These are phyloP conservation scores for Blepharisma undulans DNA, from an alignment of 169 alveolate genomes.

Conservation along the genomic window DNA sequence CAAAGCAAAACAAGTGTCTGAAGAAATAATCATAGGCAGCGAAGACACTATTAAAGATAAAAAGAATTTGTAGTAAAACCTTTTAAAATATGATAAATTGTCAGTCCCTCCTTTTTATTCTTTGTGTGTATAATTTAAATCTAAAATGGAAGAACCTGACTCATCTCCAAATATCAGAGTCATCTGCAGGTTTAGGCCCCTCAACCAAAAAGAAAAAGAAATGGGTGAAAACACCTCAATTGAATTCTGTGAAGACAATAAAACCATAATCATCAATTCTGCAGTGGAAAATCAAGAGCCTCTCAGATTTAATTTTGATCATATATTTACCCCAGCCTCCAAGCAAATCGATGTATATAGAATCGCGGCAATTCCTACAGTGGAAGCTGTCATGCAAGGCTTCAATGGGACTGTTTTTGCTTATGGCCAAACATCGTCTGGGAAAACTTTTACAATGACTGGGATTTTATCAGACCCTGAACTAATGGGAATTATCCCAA, in stretches of 20 bases:
- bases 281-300: not conserved
- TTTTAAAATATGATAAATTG: no score
- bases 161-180: slow-evolving; percentile 70
- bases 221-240: not conserved
- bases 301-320: slow-evolving; percentile 64
- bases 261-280: slow-evolving; percentile 35
- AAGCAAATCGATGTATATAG: slow-evolving; percentile 73
- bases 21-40: not conserved
- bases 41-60: not conserved
- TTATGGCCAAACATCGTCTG: slow-evolving; percentile 88
- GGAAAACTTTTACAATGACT: slow-evolving; percentile 87
- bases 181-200: slow-evolving; percentile 87
- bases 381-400: slow-evolving; percentile 82
- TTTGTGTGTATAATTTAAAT: not conserved
- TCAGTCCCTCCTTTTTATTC: not conserved
- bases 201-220: slow-evolving; percentile 76
- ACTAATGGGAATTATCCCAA: slow-evolving; percentile 82
- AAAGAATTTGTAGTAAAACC: not conserved
- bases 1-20: not conserved
- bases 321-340: slow-evolving; percentile 69
- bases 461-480: slow-evolving; percentile 72
- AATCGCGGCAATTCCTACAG: slow-evolving; percentile 75
- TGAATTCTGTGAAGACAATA: slow-evolving; percentile 42
- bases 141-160: not conserved
- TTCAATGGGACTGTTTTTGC: slow-evolving; percentile 89